phyloP scores from a whole-genome alignment of 371 early-diverging fungal species.

The Haplosporangium sp. region DNA sequence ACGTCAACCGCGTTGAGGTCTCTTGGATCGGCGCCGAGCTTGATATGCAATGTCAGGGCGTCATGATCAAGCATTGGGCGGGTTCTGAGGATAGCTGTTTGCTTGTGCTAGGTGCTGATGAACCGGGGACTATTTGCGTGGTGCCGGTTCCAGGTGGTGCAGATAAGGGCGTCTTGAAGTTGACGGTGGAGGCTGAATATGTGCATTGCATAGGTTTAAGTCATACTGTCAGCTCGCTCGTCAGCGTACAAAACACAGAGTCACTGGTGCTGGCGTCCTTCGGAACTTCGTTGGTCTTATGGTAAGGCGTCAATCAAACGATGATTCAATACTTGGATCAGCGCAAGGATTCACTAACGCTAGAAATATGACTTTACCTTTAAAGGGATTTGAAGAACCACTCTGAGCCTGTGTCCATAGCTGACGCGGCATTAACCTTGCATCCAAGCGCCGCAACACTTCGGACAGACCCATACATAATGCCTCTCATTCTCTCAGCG shows the following conservation, averaged over 20 bases:
- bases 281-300: slow-evolving; percentile 13
- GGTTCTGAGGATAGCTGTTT: neutral
- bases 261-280: slow-evolving; percentile 21
- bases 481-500: slow-evolving; percentile 17
- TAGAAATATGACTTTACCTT: neutral
- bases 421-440: neutral
- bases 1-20: neutral
- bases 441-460: neutral
- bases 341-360: too few species aligned
- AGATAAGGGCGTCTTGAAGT: neutral
- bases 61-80: slow-evolving; percentile 8
- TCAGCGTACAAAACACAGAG: slow-evolving; percentile 9
- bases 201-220: neutral
- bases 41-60: slow-evolving; percentile 3
- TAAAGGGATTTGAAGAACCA: slow-evolving; percentile 12
- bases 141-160: slow-evolving; percentile 6
- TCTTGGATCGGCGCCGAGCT: slow-evolving; percentile 4
- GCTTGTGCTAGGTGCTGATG: slow-evolving; percentile 14
- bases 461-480: neutral
- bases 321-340: neutral
- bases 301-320: slow-evolving; percentile 3
- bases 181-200: neutral
- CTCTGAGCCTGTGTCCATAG: slow-evolving; percentile 1
- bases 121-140: slow-evolving; percentile 23
- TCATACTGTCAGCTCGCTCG: slow-evolving; percentile 5